Conservation (phyloP, 106 monocot species). For the Dendrobium huoshanense region DNA sequence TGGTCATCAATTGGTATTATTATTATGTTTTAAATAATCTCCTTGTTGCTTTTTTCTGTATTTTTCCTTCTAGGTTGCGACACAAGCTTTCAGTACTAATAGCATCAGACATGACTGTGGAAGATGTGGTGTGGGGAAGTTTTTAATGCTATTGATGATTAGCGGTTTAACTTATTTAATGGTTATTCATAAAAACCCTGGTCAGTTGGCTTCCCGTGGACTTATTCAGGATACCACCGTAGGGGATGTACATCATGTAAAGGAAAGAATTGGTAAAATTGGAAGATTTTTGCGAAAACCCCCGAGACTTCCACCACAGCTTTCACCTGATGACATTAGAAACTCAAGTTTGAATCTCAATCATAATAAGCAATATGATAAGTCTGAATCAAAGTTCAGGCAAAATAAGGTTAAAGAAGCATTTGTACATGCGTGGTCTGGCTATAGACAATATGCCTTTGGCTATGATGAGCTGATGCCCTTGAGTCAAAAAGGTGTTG, state of each 20-base stretch:
- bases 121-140: conserved; percentile 57
- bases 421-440: conserved; percentile 92
- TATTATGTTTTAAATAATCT: neutral
- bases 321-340: conserved; percentile 58
- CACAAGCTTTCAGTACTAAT: conserved; percentile 41
- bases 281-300: conserved; percentile 50
- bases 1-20: too few species aligned
- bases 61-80: conserved; percentile 39
- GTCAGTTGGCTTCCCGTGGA: conserved; percentile 20
- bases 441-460: conserved; percentile 67
- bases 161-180: conserved; percentile 52
- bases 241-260: conserved; percentile 15
- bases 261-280: conserved; percentile 17
- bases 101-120: conserved; percentile 28
- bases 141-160: conserved; percentile 66
- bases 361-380: conserved; percentile 8
- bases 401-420: conserved; percentile 77
- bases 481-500: conserved; percentile 53
- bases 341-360: conserved; percentile 26
- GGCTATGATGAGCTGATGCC: conserved; percentile 98
- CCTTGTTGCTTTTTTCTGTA: neutral
- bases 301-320: conserved; percentile 66
- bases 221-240: conserved; percentile 1
- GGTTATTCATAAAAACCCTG: conserved; percentile 24
- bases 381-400: conserved; percentile 37